Base-by-base conservation (phyloP, 2,329 filamentous ascomycete genomes). In the Botrytis paeoniae region DNA sequence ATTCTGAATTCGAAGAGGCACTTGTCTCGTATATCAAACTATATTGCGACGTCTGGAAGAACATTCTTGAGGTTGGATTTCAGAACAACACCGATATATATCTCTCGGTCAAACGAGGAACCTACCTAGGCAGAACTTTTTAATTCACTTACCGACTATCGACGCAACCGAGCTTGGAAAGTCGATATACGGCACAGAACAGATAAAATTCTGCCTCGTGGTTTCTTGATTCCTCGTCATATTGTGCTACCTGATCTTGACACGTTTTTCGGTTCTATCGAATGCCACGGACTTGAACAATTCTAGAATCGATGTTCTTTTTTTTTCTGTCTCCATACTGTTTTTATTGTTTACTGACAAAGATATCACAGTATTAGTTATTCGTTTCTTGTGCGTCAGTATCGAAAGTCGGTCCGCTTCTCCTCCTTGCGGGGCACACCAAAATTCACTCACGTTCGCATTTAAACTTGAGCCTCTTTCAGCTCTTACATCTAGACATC, bases 301-400 rank as follows among this genome's bases (percentile, higher is more conserved):
- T 54, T 41, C 25, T 32, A 39, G 35, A 68, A 7, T 39, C 25
- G 16, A 29, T 6, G 16, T 9, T 63, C 9, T 39, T 6, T 68
- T 14, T 54, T 29, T 29, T 65, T 25, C 16, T 20, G n/a, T 37
- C 18, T 39, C n/a, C 7, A n/a, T 41, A 14, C 65, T 16, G n/a
- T 32, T 43, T 6, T 69, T 32, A n/a, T 41, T 25, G 4, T 25
- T 43, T 69, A 69, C 65, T 69, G 48, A 69, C 48, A 32, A 57
- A 41, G 10, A 32, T 32, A 51, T 41, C 39, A 37, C 48, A 57
- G 65, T 25, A 57, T 41, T 41, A 41, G 65, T 41, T 57, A 32
- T 69, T 69, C 37, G n/a, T 48, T 69, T 69, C 65, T 57, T 57
- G 64, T 68, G 65, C 65, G 37, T 48, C 65, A 69, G 35, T 69